Evolutionary conservation across 2,329 filamentous ascomycete genomes (phyloP), one percentile per base, ranked within the genome.

Genomic region (Fusarium pseudoanthophilum): DNA sequence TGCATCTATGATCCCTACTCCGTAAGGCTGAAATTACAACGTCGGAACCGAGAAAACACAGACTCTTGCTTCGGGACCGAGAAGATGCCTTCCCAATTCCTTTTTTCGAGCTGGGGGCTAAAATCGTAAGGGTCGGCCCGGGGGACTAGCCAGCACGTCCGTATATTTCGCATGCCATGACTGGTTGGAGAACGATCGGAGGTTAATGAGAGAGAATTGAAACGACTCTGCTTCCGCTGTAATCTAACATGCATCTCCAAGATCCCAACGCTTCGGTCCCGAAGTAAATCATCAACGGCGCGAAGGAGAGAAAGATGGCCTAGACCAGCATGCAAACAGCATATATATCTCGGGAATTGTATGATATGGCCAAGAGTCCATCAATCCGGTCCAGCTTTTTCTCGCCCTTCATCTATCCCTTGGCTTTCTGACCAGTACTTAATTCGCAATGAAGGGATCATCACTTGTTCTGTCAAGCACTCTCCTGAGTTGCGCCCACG

Each of bases 71-170:
- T 30, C 45, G 26, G 45, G 45, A 32, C 20, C 14, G 46, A 49
- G 28, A n/a, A 30, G 14, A 49, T 32, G 10, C 2, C 4, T 15
- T 48, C 8, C 20, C 2, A n/a, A 21, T 7, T 18, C 1, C 1
- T 13, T 6, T 21, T 16, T 49, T 32, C 13, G 0, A 49, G 6
- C 28, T 9, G 42, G 7, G 10, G n/a, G 15, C 11, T 43, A 18
- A 43, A 43, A 24, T 43, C 11, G 15, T 10, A 24, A 43, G n/a
- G 42, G 8, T 43, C 40, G n/a, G 40, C 21, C 40, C n/a, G 20
- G 45, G 20, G 45, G 3, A 48, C 1, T 21, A 48, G 26, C 13
- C 26, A 21, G 13, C 18, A 21, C 5, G 14, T n/a, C 26, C 6
- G 3, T 21, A 11, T n/a, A 20, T 21, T n/a, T 30, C 3, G 10